phyloP scores from a whole-genome alignment of 768 basidiomycete genomes.

The Boletus vinaceobasis region DNA sequence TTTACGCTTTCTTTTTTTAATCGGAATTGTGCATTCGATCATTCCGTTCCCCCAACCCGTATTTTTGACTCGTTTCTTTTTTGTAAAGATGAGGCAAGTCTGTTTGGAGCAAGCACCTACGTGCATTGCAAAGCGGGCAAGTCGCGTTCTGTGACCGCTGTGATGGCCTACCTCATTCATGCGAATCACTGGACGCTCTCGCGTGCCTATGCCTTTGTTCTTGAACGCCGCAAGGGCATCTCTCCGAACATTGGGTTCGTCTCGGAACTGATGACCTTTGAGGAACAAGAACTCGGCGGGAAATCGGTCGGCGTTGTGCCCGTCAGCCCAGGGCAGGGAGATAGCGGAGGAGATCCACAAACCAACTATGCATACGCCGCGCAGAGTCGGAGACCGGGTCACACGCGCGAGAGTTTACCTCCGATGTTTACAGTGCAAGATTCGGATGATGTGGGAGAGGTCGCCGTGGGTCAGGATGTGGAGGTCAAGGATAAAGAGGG shows the following conservation, averaged over 20 bases:
- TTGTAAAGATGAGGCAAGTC: constrained; percentile 76
- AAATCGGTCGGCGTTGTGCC: constrained; percentile 29
- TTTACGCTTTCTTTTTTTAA: not conserved
- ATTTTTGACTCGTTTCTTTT: constrained; percentile 2
- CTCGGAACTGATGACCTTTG: constrained; percentile 94
- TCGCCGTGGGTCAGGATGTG: constrained; percentile 69
- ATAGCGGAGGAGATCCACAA: constrained; percentile 23
- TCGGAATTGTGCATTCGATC: constrained; percentile 3
- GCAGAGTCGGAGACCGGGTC: constrained; percentile 53
- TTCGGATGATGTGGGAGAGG: constrained; percentile 32
- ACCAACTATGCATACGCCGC: constrained; percentile 43
- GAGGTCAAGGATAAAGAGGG: constrained; percentile 86
- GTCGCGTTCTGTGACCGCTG: constrained; percentile 92
- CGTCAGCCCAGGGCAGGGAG: constrained; percentile 15
- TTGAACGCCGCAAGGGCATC: constrained; percentile 90
- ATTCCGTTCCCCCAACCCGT: not conserved
- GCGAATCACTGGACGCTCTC: constrained; percentile 96
- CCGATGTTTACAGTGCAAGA: constrained; percentile 29
- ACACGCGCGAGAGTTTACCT: constrained; percentile 68
- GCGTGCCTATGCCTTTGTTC: constrained; percentile 86
- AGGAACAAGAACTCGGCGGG: constrained; percentile 84
- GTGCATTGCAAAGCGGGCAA: constrained; percentile 97
- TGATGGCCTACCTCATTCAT: constrained; percentile 96
- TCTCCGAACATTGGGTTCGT: constrained; percentile 98
- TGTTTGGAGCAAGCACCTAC: constrained; percentile 87